Conservation (phyloP, 2,329 filamentous ascomycete species). For the Nemania bipapillata region DNA sequence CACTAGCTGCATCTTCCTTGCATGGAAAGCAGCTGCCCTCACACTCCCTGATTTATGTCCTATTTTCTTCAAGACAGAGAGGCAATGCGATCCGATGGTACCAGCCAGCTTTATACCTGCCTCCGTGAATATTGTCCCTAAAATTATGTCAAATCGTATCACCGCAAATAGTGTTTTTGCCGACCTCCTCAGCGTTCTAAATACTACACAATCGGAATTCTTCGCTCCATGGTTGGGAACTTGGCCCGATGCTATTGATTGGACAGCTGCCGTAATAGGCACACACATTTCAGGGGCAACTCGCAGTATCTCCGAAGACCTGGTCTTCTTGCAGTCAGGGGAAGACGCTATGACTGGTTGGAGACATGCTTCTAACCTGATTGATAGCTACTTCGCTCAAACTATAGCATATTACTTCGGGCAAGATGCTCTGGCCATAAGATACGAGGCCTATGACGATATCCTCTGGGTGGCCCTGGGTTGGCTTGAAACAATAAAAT, state of each 20-base stretch:
- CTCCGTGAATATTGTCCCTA: conserved; percentile 24
- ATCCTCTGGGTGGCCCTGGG: conserved; percentile 95
- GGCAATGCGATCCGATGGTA: conserved; percentile 43
- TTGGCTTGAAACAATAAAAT: conserved; percentile 85
- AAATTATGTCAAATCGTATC: conserved; percentile 20
- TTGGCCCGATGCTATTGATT: conserved; percentile 90
- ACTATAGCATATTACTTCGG: conserved; percentile 83
- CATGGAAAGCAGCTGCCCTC: conserved; percentile 7
- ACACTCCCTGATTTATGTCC: conserved; percentile 30
- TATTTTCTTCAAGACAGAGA: conserved; percentile 40
- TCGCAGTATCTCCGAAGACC: conserved; percentile 73
- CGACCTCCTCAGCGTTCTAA: conserved; percentile 71
- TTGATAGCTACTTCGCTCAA: conserved; percentile 84
- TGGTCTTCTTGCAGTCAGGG: conserved; percentile 54
- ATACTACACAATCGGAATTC: conserved; percentile 80
- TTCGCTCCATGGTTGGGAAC: conserved; percentile 81
- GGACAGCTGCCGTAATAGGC: conserved; percentile 86
- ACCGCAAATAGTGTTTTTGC: conserved; percentile 53
- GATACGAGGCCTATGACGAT: conserved; percentile 85
- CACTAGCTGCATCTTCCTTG: background rate
- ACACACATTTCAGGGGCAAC: conserved; percentile 81
- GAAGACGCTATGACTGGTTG: conserved; percentile 53
- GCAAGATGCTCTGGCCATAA: conserved; percentile 79
- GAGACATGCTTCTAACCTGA: conserved; percentile 76
- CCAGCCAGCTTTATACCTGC: conserved; percentile 45